Conservation (phyloP, 2,329 filamentous ascomycete genomes). For the Escovopsis sp. region DNA sequence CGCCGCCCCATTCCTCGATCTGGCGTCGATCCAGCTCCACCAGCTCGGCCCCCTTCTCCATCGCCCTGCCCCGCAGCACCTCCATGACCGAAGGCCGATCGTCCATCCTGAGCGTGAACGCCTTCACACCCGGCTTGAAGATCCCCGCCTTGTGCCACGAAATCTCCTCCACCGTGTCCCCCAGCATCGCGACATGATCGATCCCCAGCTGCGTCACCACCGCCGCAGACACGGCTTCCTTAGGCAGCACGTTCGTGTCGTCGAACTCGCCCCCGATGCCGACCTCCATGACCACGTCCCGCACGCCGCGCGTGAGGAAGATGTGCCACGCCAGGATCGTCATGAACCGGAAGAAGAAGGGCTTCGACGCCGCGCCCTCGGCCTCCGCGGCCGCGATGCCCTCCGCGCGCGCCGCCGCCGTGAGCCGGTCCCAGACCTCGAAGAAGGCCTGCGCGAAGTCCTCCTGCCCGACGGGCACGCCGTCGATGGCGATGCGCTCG, state of each 20-base stretch:
- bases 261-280: slow-evolving; percentile 92
- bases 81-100: slow-evolving; percentile 23
- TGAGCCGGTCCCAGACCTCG: slow-evolving; percentile 60
- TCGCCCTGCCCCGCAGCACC: slow-evolving; percentile 45
- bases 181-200: slow-evolving; percentile 72
- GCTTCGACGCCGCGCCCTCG: slow-evolving; percentile 51
- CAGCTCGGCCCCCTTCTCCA: slow-evolving; percentile 35
- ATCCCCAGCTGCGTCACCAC: slow-evolving; percentile 72
- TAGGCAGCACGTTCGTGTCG: slow-evolving; percentile 67
- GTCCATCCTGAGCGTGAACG: slow-evolving; percentile 17
- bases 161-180: slow-evolving; percentile 64
- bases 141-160: slow-evolving; percentile 88
- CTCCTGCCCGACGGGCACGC: slow-evolving; percentile 50
- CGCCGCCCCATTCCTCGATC: slow-evolving; percentile 27
- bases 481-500: slow-evolving; percentile 73
- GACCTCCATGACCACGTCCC: slow-evolving; percentile 74
- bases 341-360: slow-evolving; percentile 84
- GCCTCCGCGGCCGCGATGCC: slow-evolving; percentile 25
- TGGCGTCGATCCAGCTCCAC: slow-evolving; percentile 26
- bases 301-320: slow-evolving; percentile 62
- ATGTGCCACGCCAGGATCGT: slow-evolving; percentile 79
- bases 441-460: slow-evolving; percentile 69
- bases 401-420: slow-evolving; percentile 20
- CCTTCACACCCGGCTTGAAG: slow-evolving; percentile 47
- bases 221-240: slow-evolving; percentile 48